phyloP scores from a whole-genome alignment of 805 yeast genomes.

The Yamadazyma takamatsuzukensis region DNA sequence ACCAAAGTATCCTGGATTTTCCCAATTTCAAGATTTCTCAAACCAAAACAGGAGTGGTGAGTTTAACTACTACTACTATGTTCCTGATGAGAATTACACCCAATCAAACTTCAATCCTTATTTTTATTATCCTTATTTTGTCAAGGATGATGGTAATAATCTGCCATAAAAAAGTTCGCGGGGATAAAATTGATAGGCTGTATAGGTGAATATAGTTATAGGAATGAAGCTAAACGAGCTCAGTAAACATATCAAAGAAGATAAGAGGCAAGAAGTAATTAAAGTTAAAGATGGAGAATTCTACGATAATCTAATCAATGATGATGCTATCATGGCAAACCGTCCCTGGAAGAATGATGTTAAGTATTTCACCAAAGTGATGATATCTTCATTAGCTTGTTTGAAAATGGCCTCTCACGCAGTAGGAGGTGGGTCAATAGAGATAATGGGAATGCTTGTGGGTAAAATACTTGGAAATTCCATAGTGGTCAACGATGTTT shows the following conservation, averaged over 20 bases:
- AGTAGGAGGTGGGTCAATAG: constrained; percentile 77
- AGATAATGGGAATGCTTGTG: constrained; percentile 92
- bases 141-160: too few species aligned
- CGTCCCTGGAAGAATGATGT: constrained; percentile 59
- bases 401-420: constrained; percentile 80
- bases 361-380: constrained; percentile 56
- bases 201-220: too few species aligned
- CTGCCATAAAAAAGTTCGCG: too few species aligned
- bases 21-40: too few species aligned
- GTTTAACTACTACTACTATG: too few species aligned
- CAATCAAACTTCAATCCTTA: too few species aligned
- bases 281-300: constrained; percentile 8
- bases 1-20: too few species aligned
- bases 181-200: too few species aligned
- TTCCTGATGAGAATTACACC: too few species aligned
- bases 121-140: too few species aligned
- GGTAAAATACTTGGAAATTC: constrained; percentile 61
- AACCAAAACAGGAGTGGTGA: too few species aligned
- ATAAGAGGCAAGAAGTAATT: constrained; percentile 1
- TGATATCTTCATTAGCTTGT: constrained; percentile 68
- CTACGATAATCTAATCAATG: constrained; percentile 3
- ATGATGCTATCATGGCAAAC: constrained; percentile 7
- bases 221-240: constrained; percentile 6
- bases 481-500: constrained; percentile 74
- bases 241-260: constrained; percentile 4